Evolutionary conservation across 2,329 filamentous ascomycete genomes (phyloP).

Genomic region (Harringtonia lauricola): DNA sequence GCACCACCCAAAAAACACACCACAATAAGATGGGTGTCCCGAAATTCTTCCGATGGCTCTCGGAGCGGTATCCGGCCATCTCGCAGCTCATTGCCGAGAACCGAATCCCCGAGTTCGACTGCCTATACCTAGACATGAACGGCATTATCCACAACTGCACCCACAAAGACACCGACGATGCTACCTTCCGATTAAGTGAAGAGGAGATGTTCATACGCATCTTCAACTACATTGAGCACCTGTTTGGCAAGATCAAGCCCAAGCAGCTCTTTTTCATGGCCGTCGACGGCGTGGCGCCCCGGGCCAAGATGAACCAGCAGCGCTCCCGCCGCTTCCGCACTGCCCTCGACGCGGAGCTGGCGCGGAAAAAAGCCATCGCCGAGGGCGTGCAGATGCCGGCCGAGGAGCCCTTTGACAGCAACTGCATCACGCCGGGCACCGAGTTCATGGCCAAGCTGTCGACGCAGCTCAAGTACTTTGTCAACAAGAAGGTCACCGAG

Average conservation of each 20-base stretch:
- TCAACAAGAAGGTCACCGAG: conserved; percentile 97
- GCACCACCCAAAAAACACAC: too few species aligned
- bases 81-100: conserved; percentile 98
- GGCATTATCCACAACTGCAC: conserved; percentile 99
- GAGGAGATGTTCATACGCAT: conserved; percentile 99
- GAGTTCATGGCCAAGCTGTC: conserved; percentile 97
- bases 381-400: conserved; percentile 90
- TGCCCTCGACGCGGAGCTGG: conserved; percentile 78
- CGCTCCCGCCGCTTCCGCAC: conserved; percentile 90
- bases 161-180: conserved; percentile 88
- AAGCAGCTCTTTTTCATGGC: conserved; percentile 99
- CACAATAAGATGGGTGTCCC: conserved; percentile 38
- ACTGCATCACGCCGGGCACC: conserved; percentile 94
- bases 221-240: conserved; percentile 98
- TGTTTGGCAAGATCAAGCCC: conserved; percentile 97
- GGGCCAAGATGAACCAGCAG: conserved; percentile 99
- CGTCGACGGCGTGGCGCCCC: conserved; percentile 91
- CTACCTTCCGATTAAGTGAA: conserved; percentile 85
- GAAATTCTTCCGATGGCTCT: conserved; percentile 98
- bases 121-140: conserved; percentile 97
- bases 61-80: conserved; percentile 95
- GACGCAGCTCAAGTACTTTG: conserved; percentile 90
- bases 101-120: conserved; percentile 97
- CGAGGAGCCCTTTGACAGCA: conserved; percentile 94
- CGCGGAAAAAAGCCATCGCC: conserved; percentile 80